Evolutionary conservation across 1,284 basidiomycete genomes (phyloP), one percentile per base, ranked within the genome.

Genomic region (Cryptococcus deneoformans): DNA sequence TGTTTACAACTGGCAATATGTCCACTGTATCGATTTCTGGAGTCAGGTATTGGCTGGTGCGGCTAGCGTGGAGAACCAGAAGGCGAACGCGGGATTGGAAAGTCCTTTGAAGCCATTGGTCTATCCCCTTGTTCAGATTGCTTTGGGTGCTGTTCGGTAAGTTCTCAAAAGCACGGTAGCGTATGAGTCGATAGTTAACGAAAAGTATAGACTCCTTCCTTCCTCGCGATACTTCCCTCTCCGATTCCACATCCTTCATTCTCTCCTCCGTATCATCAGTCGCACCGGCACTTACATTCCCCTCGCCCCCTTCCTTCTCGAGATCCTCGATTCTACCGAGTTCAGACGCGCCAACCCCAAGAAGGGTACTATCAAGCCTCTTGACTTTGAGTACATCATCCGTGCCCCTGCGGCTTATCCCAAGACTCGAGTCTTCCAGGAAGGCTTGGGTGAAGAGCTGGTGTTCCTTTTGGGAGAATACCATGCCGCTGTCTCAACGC

Each of bases 1-100:
- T 65, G 92, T 97, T 24, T 95, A 97, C 80, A 99, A 98, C 79
- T 99, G 96, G 96, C 95, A 98, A 77, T 99, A 89, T 68, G 88
- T 90, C 6, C 95, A 98, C 75, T 92, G 87, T 60, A 81, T 99
- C 64, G 96, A 99, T 80, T 98, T 99, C 71, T 99, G 96, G 96
- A 85, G 86, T 50, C 82, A 92, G 52, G 90, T 98, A 2, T 82
- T 97, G n/a, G 87, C 86, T 6, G 82, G 86, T 38, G 87, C 90
- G 12, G 92, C 88, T 65, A 85, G 87, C 70, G 79, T 80, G 37
- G 79, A 86, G 66, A 80, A 80, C 0, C 81, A 85, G 59, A 68
- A 73, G 4, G 82, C 82, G 50, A 82, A 82, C 9, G 70, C 68
- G 8, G 81, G 81, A 3, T 78, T 83, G 59, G 87, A 88, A 68